These are phyloP conservation scores for Canariomyces notabilis DNA, from an alignment of 2,329 filamentous ascomycete species.

Conservation along the genomic window DNA sequence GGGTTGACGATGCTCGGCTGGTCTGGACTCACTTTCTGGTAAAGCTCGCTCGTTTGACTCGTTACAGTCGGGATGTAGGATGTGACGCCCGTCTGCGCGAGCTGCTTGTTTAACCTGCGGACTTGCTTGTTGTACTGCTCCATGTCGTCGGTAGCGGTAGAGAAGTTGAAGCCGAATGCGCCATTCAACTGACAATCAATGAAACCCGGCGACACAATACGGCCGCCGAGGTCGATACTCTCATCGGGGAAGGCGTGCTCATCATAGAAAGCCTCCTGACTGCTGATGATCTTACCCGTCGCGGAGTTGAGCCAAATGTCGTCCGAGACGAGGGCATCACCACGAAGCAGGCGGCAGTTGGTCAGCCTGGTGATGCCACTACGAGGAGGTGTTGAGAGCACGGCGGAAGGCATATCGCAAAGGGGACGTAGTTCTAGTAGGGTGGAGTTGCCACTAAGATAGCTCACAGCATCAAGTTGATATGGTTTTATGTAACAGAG, in stretches of 20 bases:
- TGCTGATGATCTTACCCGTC: conserved; percentile 76
- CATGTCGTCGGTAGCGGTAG: conserved; percentile 65
- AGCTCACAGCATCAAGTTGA: neutral
- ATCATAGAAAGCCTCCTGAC: conserved; percentile 62
- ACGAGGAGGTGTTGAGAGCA: conserved; percentile 18
- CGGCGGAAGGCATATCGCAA: conserved; percentile 24
- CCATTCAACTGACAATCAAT: conserved; percentile 93
- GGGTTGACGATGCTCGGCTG: conserved; percentile 38
- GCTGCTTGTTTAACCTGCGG: conserved; percentile 61
- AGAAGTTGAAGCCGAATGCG: conserved; percentile 90
- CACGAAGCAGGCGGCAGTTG: conserved; percentile 74
- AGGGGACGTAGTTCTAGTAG: neutral
- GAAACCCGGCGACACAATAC: conserved; percentile 78
- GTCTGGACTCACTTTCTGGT: conserved; percentile 61
- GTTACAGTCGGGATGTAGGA: conserved; percentile 83
- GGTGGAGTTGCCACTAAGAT: neutral
- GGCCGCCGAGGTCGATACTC: conserved; percentile 73
- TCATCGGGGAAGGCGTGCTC: conserved; percentile 64
- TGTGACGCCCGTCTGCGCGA: conserved; percentile 78
- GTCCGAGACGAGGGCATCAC: conserved; percentile 61
- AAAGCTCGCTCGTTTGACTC: conserved; percentile 74
- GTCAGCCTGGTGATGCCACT: conserved; percentile 74
- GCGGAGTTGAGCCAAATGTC: conserved; percentile 86
- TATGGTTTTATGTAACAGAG: too few relatives aligned
- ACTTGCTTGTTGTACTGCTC: conserved; percentile 68